Conservation (phyloP, 2,329 filamentous ascomycete genomes). For the Microthyrium microscopicum region DNA sequence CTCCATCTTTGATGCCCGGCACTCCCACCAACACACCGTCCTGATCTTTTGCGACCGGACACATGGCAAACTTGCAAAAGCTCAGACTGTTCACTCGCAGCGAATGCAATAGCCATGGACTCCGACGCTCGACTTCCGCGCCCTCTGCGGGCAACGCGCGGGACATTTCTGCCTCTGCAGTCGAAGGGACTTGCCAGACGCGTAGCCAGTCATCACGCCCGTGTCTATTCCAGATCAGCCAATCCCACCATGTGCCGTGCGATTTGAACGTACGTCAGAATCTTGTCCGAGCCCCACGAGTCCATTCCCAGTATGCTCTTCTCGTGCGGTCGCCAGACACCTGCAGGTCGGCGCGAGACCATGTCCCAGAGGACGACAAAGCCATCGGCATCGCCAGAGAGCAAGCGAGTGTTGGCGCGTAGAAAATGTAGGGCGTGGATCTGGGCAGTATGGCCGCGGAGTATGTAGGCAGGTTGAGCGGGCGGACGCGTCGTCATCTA, state of each 20-base stretch:
- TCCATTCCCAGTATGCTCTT: slow-evolving; percentile 59
- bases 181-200: slow-evolving; percentile 57
- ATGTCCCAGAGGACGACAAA: slow-evolving; percentile 80
- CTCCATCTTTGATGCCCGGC: slow-evolving; percentile 36
- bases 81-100: slow-evolving; percentile 86
- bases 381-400: slow-evolving; percentile 80
- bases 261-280: slow-evolving; percentile 58
- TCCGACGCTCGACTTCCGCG: slow-evolving; percentile 29
- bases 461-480: slow-evolving; percentile 47
- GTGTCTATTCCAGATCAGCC: slow-evolving; percentile 40
- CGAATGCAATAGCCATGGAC: slow-evolving; percentile 74
- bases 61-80: slow-evolving; percentile 70
- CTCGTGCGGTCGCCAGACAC: slow-evolving; percentile 75
- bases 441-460: slow-evolving; percentile 70
- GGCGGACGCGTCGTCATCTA: slow-evolving; percentile 27
- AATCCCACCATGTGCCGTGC: slow-evolving; percentile 1
- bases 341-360: slow-evolving; percentile 59
- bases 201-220: slow-evolving; percentile 75
- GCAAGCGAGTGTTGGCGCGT: slow-evolving; percentile 54
- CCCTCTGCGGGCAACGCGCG: slow-evolving; percentile 54
- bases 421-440: slow-evolving; percentile 66
- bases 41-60: slow-evolving; percentile 15
- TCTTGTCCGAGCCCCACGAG: slow-evolving; percentile 51
- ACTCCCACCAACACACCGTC: slow-evolving; percentile 52
- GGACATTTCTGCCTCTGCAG: slow-evolving; percentile 48